Evolutionary conservation across 2,329 filamentous ascomycete genomes (phyloP), one percentile per base, ranked within the genome.

Genomic region (Exophiala calicioides): DNA sequence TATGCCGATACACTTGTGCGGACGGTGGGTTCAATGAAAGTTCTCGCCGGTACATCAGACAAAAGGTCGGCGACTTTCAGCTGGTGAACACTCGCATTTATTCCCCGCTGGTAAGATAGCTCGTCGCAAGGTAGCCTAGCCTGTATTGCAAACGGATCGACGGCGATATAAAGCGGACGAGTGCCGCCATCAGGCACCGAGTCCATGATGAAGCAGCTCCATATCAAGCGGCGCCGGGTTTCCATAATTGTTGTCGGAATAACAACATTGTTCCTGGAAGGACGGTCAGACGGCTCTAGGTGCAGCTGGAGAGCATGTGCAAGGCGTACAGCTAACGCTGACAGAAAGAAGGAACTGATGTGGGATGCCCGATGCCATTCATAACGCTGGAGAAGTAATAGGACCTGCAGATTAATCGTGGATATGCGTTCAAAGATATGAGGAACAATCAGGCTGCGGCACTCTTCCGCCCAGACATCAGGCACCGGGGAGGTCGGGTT

Each of bases 151-250:
- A 30, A 30, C 12, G 27, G 27, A 30, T 30, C 27, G 12, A 30
- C 15, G 27, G 27, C 27, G 3, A 15, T n/a, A 30, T 30, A 30
- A n/a, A 30, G 27, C 15, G 12, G 27, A 12, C 27, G 27, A 30
- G 27, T 30, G 12, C 27, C 27, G 12, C 12, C 27, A 30, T 30
- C 27, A n/a, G 27, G 27, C 15, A 30, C 27, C 15, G 27, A 30
- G 12, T 30, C 27, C 27, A 30, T 30, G 27, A 30, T 30, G 27
- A 30, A 30, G 27, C 27, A 30, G 27, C 27, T 30, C 27, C 27
- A 30, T 30, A 30, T 30, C 12, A 30, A 15, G 27, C 27, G 27
- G 15, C 27, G 27, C 12, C 27, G 27, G 12, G 27, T 30, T 8
- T 30, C 27, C 27, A 30, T 12, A 3, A 30, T 15, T 30, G 27